Evolutionary conservation across 345 rosid species (phyloP).

Genomic region (Dimocarpus longan): DNA sequence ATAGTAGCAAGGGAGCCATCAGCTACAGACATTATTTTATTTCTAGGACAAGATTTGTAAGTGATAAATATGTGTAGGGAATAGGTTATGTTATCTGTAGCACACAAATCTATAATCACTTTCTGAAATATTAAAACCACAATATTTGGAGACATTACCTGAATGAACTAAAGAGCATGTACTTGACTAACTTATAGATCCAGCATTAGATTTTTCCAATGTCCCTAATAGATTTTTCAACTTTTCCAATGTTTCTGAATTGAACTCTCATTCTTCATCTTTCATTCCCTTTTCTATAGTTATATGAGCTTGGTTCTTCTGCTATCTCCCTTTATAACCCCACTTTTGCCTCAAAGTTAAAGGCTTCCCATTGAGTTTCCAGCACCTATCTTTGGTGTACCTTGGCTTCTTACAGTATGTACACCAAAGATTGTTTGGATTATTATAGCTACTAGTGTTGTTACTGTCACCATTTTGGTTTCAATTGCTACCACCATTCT

Average conservation of each 20-base stretch:
- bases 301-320: too few species aligned
- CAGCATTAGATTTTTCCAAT: background rate
- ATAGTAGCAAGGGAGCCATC: background rate
- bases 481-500: too few species aligned
- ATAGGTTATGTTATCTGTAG: background rate
- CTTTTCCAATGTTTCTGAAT: background rate
- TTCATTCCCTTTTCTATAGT: too few species aligned
- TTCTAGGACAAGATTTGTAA: background rate
- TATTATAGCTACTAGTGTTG: background rate
- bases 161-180: background rate
- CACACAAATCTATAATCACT: background rate
- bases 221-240: background rate
- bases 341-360: background rate
- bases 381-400: too few species aligned
- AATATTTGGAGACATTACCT: background rate
- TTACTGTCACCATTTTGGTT: too few species aligned
- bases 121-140: background rate
- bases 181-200: background rate
- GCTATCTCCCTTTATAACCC: too few species aligned
- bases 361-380: too few species aligned
- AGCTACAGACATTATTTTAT: background rate
- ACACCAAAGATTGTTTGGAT: background rate
- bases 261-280: background rate
- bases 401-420: too few species aligned
- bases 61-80: background rate